Conservation (phyloP, 306 rosid genomes). For the Begonia peltatifolia region DNA sequence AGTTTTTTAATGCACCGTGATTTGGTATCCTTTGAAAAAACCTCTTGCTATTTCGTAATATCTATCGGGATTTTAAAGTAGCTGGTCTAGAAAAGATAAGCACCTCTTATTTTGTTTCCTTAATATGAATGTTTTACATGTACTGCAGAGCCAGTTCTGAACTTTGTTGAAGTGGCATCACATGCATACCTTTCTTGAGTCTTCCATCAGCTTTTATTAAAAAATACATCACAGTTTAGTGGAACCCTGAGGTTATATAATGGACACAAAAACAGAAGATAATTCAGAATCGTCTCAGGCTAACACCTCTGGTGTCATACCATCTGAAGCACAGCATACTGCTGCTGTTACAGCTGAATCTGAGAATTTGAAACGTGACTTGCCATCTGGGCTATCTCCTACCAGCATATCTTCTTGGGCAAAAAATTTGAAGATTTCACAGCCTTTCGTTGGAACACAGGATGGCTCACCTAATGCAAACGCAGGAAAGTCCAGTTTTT, state of each 20-base stretch:
- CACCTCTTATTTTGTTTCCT: too few species aligned
- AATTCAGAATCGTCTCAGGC: constrained; percentile 24
- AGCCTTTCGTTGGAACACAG: constrained; percentile 45
- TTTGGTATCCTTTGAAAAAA: too few species aligned
- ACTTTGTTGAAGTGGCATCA: constrained; percentile 7
- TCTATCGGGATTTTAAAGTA: too few species aligned
- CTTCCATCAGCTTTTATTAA: constrained; percentile 8
- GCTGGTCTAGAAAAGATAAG: too few species aligned
- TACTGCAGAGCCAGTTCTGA: too few species aligned
- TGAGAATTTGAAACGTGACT: constrained; percentile 31
- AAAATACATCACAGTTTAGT: not conserved
- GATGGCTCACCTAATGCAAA: constrained; percentile 53
- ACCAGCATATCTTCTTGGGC: constrained; percentile 79
- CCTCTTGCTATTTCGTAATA: too few species aligned
- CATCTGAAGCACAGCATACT: constrained; percentile 22
- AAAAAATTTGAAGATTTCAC: constrained; percentile 64
- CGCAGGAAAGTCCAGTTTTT: constrained; percentile 60
- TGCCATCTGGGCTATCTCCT: constrained; percentile 36
- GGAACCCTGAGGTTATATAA: constrained; percentile 14
- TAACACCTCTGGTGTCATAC: constrained; percentile 17
- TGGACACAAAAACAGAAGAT: constrained; percentile 57
- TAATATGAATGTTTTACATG: not conserved
- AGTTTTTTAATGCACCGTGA: too few species aligned
- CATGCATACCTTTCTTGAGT: constrained; percentile 18
- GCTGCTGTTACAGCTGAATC: constrained; percentile 25